Evolutionary conservation across 2,329 filamentous ascomycete genomes (phyloP), one percentile per base, ranked within the genome.

Genomic region (Botrytis squamosa): DNA sequence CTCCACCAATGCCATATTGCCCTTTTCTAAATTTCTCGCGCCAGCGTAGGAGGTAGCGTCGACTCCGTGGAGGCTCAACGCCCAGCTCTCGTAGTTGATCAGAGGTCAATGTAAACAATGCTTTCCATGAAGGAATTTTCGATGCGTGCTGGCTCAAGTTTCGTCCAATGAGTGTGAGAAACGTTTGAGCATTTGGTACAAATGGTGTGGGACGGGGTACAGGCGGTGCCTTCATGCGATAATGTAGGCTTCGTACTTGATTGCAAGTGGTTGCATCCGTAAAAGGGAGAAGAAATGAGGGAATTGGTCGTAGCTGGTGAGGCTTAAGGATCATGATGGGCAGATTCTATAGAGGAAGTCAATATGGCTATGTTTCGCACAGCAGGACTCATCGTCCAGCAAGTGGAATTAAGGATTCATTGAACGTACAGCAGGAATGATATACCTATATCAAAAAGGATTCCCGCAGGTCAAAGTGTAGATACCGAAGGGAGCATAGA

Each of bases 101-200:
- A 29, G 93, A 94, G 36, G 89, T 91, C 76, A 96, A 86, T 64
- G 91, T 91, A 87, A 98, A 98, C 64, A 99, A 89, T 9, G 93
- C 89, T 71, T 96, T 92, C 96, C 96, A 98, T 18, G 92, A 91
- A 3, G 93, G 90, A 79, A 99, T 93, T 83, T 98, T 98, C 83
- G 89, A 86, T 67, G 92, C 89, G 85, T 98, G 93, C 81, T 92
- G 90, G 80, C 88, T 90, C 79, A 98, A 90, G 79, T 91, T 91
- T 76, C 96, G 95, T 78, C 96, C 96, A 83, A 98, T 98, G 74
- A 98, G 87, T 52, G 89, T 93, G 76, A 98, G 91, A 83, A 99
- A 97, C 25, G 95, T 96, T 78, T 87, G 82, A 59, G 94, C 90
- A 82, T 98, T 91, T 46, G 95, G 95, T 57, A 97, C 91, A 79